Percentiles rank a stretch among this genome's conserved stretches.
Evolutionary conservation across 768 basidiomycete genomes (phyloP).

Genomic region (Leucocoprinus birnbaumii): DNA sequence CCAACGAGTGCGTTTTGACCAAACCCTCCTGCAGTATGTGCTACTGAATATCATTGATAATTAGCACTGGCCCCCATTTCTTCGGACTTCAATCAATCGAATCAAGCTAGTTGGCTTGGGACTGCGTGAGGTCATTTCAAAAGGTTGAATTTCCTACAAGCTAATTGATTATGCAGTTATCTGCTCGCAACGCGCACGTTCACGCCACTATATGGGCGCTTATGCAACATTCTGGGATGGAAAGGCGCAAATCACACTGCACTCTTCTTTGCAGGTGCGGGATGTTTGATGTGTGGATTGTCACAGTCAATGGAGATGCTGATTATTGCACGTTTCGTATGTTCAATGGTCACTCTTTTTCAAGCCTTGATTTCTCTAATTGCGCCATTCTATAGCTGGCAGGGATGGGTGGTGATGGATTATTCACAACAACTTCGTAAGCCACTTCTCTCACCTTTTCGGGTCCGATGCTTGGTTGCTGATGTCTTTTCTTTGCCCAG

Average conservation of each 20-base stretch:
- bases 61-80: conserved; percentile 76
- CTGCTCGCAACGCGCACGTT: conserved; percentile 79
- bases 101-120: conserved; percentile 83
- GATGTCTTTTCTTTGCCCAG: no score
- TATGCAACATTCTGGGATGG: conserved; percentile 76
- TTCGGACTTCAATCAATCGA: conserved; percentile 72
- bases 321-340: conserved; percentile 69
- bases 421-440: conserved; percentile 68
- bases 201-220: conserved; percentile 77
- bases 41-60: no score
- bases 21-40: neutral
- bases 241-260: conserved; percentile 67
- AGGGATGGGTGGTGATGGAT: conserved; percentile 79
- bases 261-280: conserved; percentile 55
- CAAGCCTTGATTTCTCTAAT: no score
- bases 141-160: neutral
- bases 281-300: conserved; percentile 65
- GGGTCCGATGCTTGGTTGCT: no score
- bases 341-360: conserved; percentile 26
- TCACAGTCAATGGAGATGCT: conserved; percentile 70
- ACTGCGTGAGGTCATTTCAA: conserved; percentile 50
- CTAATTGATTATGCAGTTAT: conserved; percentile 40
- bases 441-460: conserved; percentile 22
- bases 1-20: conserved; percentile 55
- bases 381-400: conserved; percentile 45